Conservation (phyloP, 2,329 filamentous ascomycete genomes). For the Calonectria hongkongensis region DNA sequence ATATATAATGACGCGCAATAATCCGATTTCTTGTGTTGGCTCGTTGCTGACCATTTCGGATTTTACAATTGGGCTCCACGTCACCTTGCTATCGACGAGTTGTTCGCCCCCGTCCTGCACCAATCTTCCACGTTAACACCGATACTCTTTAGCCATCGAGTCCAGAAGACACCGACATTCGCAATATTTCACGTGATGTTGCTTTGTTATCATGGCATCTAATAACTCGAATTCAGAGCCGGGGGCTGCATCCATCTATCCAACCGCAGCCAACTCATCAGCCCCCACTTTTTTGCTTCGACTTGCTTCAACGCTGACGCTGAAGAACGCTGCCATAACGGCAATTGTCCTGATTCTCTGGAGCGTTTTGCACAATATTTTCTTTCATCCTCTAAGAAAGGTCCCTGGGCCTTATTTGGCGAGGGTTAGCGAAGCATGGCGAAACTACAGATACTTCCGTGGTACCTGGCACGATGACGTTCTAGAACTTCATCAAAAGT, state of each 20-base stretch:
- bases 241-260: neutral
- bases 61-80: neutral
- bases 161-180: too few species aligned
- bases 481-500: slow-evolving; percentile 22
- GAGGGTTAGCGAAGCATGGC: slow-evolving; percentile 21
- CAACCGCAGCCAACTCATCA: neutral
- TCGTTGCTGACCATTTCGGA: neutral
- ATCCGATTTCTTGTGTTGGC: neutral
- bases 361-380: neutral
- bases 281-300: neutral
- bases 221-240: neutral
- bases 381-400: slow-evolving; percentile 31
- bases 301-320: neutral
- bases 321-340: neutral
- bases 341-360: neutral
- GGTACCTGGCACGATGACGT: slow-evolving; percentile 42
- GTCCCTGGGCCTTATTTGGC: slow-evolving; percentile 34
- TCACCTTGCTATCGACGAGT: neutral
- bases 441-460: slow-evolving; percentile 33
- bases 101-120: neutral
- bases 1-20: neutral
- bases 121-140: neutral
- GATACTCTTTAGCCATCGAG: too few species aligned
- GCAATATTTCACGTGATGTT: too few species aligned
- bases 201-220: neutral